phyloP scores from a whole-genome alignment of 2,329 filamentous ascomycete species.

The Penicillium sp. region DNA sequence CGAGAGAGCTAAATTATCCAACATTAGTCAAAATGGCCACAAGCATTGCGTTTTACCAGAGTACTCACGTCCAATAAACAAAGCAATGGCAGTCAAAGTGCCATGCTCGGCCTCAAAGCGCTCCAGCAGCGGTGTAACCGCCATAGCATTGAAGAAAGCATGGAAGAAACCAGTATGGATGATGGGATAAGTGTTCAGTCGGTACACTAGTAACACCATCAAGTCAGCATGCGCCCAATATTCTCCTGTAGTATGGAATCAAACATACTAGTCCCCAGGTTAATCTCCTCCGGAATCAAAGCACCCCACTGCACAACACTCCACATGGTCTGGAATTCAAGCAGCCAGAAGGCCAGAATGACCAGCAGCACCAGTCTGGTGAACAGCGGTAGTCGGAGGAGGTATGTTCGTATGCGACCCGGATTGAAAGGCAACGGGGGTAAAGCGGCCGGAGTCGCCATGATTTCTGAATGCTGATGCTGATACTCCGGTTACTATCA shows the following conservation, averaged over 20 bases:
- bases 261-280: constrained; percentile 65
- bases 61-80: constrained; percentile 85
- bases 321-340: constrained; percentile 68
- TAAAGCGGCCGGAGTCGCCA: constrained; percentile 49
- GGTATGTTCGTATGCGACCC: constrained; percentile 71
- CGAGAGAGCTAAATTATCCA: constrained; percentile 59
- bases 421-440: constrained; percentile 65
- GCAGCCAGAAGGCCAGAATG: constrained; percentile 67
- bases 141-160: constrained; percentile 72
- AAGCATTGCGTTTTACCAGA: not conserved
- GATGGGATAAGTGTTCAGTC: constrained; percentile 87
- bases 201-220: constrained; percentile 64
- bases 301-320: constrained; percentile 73
- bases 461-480: constrained; percentile 20
- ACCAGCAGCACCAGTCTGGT: constrained; percentile 68
- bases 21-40: constrained; percentile 18
- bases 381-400: constrained; percentile 82
- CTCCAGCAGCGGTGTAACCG: constrained; percentile 83
- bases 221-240: not conserved
- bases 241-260: not conserved
- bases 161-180: constrained; percentile 82
- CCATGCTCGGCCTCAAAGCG: constrained; percentile 91
- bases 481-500: not conserved
- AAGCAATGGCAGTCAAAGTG: constrained; percentile 77
- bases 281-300: constrained; percentile 73